A percentile compares a stretch with the other conserved stretches of the same genome.
These are phyloP conservation scores for Coemansia sp. DNA, from an alignment of 192 early-diverging fungal genomes.

Conservation along the genomic window DNA sequence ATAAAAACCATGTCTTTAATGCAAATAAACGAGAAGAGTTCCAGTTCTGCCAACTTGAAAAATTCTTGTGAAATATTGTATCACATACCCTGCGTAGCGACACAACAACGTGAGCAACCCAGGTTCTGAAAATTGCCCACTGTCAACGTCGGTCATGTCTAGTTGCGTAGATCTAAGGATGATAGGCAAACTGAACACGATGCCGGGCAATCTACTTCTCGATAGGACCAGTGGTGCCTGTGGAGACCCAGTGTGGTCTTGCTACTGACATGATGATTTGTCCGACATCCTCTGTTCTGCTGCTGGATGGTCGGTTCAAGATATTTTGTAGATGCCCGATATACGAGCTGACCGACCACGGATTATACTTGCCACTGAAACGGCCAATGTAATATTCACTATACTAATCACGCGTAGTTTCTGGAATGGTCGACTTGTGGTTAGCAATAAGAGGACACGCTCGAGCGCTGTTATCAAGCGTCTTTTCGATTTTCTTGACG, in stretches of 20 bases:
- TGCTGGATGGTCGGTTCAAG: constrained; percentile 12
- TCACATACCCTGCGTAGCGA: constrained; percentile 28
- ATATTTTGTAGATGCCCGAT: constrained; percentile 25
- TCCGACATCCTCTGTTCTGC: neutral
- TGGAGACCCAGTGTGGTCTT: constrained; percentile 26
- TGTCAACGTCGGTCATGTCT: constrained; percentile 19
- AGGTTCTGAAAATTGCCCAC: constrained; percentile 25
- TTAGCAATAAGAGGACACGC: neutral
- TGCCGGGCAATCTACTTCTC: constrained; percentile 27
- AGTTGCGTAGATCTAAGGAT: constrained; percentile 10
- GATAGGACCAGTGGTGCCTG: constrained; percentile 22
- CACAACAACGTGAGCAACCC: constrained; percentile 21
- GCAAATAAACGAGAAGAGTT: too few relatives aligned
- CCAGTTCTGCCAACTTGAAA: too few relatives aligned
- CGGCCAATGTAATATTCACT: constrained; percentile 37
- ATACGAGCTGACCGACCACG: constrained; percentile 45
- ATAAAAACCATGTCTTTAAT: too few relatives aligned
- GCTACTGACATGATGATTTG: constrained; percentile 12
- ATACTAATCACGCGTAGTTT: constrained; percentile 24
- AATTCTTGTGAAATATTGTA: too few relatives aligned
- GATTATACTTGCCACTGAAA: constrained; percentile 47
- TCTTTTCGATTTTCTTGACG: constrained; percentile 25
- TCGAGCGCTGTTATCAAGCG: constrained; percentile 35
- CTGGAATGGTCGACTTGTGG: constrained; percentile 21
- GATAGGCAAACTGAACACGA: constrained; percentile 18